These are phyloP conservation scores for Phytophthora meadii DNA, from an alignment of 352 stramenopile genomes.

Conservation along the genomic window DNA sequence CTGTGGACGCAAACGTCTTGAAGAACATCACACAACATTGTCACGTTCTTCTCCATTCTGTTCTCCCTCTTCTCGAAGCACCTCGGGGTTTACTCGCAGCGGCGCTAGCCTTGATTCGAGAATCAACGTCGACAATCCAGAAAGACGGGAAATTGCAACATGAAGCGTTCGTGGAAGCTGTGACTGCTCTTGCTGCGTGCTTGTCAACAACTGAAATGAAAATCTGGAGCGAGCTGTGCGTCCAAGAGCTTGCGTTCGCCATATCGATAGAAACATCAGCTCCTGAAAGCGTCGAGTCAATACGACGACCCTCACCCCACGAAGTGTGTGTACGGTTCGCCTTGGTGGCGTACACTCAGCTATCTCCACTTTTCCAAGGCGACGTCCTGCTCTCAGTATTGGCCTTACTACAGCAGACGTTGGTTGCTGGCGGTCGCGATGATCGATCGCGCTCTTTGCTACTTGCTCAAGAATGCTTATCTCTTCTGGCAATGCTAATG, in stretches of 20 bases:
- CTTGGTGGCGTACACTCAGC: constrained; percentile 53
- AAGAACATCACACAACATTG: constrained; percentile 45
- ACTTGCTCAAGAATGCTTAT: constrained; percentile 58
- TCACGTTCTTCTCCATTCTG: constrained; percentile 57
- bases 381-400: constrained; percentile 68
- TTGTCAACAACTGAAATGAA: constrained; percentile 38
- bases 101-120: constrained; percentile 22
- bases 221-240: constrained; percentile 65
- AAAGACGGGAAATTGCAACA: constrained; percentile 2
- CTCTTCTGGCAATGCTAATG: constrained; percentile 47
- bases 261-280: constrained; percentile 36
- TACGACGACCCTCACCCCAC: constrained; percentile 17
- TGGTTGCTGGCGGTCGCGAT: constrained; percentile 16
- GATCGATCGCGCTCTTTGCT: constrained; percentile 15
- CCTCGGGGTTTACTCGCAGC: constrained; percentile 22
- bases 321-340: constrained; percentile 60
- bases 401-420: constrained; percentile 50
- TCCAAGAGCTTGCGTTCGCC: constrained; percentile 60
- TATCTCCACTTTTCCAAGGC: constrained; percentile 60
- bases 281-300: constrained; percentile 5
- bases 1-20: constrained; percentile 21
- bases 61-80: constrained; percentile 45
- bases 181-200: constrained; percentile 33
- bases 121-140: constrained; percentile 9
- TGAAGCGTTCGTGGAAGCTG: constrained; percentile 21